These are phyloP conservation scores for Solanum hybrid DNA, from an alignment of 305 asterid species.

Conservation along the genomic window DNA sequence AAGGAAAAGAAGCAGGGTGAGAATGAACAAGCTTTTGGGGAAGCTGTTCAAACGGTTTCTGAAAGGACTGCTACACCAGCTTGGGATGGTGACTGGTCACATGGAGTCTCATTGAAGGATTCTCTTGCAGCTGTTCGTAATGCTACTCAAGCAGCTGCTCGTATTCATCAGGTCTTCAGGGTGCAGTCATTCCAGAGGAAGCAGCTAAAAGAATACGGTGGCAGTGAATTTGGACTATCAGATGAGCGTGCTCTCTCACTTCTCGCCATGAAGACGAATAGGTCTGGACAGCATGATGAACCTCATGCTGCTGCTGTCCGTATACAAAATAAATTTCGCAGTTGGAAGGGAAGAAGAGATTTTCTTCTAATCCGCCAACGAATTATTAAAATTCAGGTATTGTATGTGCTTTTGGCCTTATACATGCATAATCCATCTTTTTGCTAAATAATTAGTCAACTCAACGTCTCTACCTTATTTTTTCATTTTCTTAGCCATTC, in stretches of 20 bases:
- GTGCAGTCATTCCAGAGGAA: constrained; percentile 88
- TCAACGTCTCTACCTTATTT: background rate
- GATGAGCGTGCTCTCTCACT: constrained; percentile 69
- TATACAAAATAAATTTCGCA: constrained; percentile 87
- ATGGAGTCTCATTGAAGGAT: constrained; percentile 71
- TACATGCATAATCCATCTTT: background rate
- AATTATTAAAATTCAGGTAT: constrained; percentile 87
- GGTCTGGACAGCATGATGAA: constrained; percentile 43
- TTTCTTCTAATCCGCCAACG: constrained; percentile 62
- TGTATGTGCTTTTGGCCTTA: background rate
- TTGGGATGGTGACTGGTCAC: constrained; percentile 49
- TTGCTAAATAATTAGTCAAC: background rate
- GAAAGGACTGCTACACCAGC: constrained; percentile 64
- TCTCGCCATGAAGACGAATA: constrained; percentile 45
- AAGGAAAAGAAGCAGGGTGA: constrained; percentile 38
- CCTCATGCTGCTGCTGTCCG: constrained; percentile 81
- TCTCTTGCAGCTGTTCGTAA: constrained; percentile 90
- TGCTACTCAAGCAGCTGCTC: constrained; percentile 99
- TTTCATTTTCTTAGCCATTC: constrained; percentile 12
- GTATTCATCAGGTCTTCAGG: constrained; percentile 82
- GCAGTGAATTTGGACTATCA: constrained; percentile 46
- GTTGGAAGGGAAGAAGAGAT: constrained; percentile 93
- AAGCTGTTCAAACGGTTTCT: constrained; percentile 55
- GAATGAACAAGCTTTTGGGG: constrained; percentile 20
- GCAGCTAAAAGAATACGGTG: constrained; percentile 53